phyloP scores from a whole-genome alignment of 2,329 filamentous ascomycete genomes.

The Diaporthe amygdali region DNA sequence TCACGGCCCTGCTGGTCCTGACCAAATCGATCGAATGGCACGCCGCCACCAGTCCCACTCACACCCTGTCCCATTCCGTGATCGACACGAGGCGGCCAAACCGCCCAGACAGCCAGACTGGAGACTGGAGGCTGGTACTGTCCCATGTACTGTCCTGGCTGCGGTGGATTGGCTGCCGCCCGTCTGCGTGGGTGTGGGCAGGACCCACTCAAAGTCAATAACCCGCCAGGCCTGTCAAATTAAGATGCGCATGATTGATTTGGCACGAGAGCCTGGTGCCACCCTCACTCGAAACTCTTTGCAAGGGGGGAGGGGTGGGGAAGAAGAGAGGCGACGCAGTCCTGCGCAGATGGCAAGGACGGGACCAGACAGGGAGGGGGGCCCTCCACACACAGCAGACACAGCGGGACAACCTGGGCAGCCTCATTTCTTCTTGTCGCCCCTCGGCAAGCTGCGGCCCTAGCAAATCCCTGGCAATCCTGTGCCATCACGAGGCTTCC shows the following conservation, averaged over 20 bases:
- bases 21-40: conserved; percentile 19
- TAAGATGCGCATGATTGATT: conserved; percentile 27
- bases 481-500: conserved; percentile 25
- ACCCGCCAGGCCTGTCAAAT: conserved; percentile 24
- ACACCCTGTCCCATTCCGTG: conserved; percentile 18
- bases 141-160: conserved; percentile 6
- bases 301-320: conserved; percentile 5
- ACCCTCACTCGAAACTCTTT: conserved; percentile 24
- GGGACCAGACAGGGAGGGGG: conserved; percentile 1
- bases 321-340: not conserved
- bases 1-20: conserved; percentile 19
- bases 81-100: conserved; percentile 26
- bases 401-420: conserved; percentile 15
- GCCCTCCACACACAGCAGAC: conserved; percentile 13
- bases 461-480: conserved; percentile 22
- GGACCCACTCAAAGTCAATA: conserved; percentile 17
- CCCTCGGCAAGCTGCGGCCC: conserved; percentile 21
- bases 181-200: conserved; percentile 4
- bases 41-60: conserved; percentile 18
- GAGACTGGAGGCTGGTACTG: conserved; percentile 10
- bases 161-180: not conserved
- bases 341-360: not conserved
- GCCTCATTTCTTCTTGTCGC: conserved; percentile 21
- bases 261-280: conserved; percentile 22
- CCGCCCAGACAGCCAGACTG: conserved; percentile 9